Base-by-base conservation (phyloP, 106 monocot genomes). In the Hemerocallis citrina region DNA sequence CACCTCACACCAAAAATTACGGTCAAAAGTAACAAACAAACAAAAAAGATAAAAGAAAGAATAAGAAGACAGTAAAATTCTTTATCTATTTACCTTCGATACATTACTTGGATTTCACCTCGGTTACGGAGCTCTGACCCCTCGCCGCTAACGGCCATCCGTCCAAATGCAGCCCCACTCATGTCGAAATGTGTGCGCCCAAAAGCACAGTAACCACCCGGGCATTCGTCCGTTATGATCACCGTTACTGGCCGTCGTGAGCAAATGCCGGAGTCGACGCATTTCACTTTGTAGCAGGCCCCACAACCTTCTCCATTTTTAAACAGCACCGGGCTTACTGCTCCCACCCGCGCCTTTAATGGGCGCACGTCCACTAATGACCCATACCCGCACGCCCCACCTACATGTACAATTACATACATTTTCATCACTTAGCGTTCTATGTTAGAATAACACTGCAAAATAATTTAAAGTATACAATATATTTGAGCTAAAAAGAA, bases 381-480 rank as follows among this genome's bases (percentile, higher is more conserved):
- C 45, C 94, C 94, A 65, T 94, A 94, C 36, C 94, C 94, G 58
- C 94, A 94, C 3, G 94, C 94, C 5, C 94, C 94, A 9, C 93
- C 93, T 94, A 77, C n/a, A n/a, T n/a, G n/a, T n/a, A n/a, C n/a
- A n/a, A n/a, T n/a, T n/a, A n/a, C n/a, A n/a, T n/a, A n/a, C n/a
- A n/a, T n/a, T n/a, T n/a, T n/a, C n/a, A n/a, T n/a, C n/a, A n/a
- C n/a, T n/a, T n/a, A n/a, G n/a, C n/a, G n/a, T n/a, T n/a, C n/a
- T n/a, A n/a, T n/a, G n/a, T n/a, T n/a, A n/a, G n/a, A n/a, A n/a
- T n/a, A n/a, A n/a, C n/a, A n/a, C n/a, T n/a, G n/a, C n/a, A n/a
- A n/a, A n/a, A n/a, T n/a, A n/a, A n/a, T n/a, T n/a, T n/a, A n/a
- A n/a, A n/a, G n/a, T n/a, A n/a, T n/a, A n/a, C n/a, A n/a, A n/a